A percentile compares a stretch with the other conserved stretches of the same genome.
Conservation (phyloP, 2,329 filamentous ascomycete species). For the Apiospora rasikravindrae region DNA sequence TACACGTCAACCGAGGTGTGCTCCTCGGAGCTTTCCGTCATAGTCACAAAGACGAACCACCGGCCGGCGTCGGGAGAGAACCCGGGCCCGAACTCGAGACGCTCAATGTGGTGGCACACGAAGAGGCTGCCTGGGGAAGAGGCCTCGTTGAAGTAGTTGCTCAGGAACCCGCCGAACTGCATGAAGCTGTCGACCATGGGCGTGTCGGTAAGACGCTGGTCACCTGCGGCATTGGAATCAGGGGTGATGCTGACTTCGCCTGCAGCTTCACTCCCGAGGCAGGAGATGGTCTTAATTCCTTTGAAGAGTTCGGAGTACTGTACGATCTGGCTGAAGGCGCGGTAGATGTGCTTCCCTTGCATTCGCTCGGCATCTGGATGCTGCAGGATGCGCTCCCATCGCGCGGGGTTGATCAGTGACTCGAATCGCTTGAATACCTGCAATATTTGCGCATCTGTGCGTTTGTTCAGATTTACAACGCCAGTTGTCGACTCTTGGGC, state of each 20-base stretch:
- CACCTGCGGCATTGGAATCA: slow-evolving; percentile 7
- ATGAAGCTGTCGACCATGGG: slow-evolving; percentile 30
- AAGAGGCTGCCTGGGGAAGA: slow-evolving; percentile 25
- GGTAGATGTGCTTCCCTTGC: slow-evolving; percentile 40
- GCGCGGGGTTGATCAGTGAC: slow-evolving; percentile 36
- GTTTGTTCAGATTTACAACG: slow-evolving; percentile 20
- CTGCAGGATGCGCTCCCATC: slow-evolving; percentile 31
- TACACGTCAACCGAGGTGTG: slow-evolving; percentile 24
- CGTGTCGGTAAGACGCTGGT: slow-evolving; percentile 28
- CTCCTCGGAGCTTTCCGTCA: slow-evolving; percentile 25
- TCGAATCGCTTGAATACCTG: slow-evolving; percentile 38
- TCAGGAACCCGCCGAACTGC: slow-evolving; percentile 29
- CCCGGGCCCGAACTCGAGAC: slow-evolving; percentile 30
- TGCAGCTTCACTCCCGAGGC: slow-evolving; percentile 29
- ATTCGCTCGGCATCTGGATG: slow-evolving; percentile 36
- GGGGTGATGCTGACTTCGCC: slow-evolving; percentile 27
- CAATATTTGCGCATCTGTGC: slow-evolving; percentile 29
- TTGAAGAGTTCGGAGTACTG: slow-evolving; percentile 34
- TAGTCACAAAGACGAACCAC: slow-evolving; percentile 27
- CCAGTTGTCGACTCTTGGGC: slow-evolving; percentile 25
- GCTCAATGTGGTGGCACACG: slow-evolving; percentile 32
- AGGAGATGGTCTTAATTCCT: slow-evolving; percentile 33
- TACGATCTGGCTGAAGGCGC: slow-evolving; percentile 30
- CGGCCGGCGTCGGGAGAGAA: slow-evolving; percentile 29
- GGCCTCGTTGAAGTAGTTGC: slow-evolving; percentile 28